Conservation (phyloP, 192 early-diverging fungal species). For the Coemansia furcata region DNA sequence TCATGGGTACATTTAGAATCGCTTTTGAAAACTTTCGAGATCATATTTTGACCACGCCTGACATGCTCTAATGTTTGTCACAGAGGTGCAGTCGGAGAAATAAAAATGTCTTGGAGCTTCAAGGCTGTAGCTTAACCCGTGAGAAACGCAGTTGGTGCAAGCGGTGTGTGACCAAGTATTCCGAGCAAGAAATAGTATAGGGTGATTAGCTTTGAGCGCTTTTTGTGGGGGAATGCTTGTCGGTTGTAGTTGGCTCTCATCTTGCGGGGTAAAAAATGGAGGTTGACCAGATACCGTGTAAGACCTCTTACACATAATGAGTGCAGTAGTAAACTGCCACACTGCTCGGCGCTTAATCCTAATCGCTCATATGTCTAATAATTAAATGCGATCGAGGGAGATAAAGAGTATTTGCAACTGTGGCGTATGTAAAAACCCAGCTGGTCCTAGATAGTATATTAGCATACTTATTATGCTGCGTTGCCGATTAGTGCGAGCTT, state of each 20-base stretch:
- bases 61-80: not conserved
- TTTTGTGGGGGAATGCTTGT: not conserved
- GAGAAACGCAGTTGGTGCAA: not conserved
- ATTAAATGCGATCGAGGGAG: no score
- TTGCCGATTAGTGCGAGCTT: not conserved
- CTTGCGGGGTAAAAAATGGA: not conserved
- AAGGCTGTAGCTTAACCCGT: not conserved
- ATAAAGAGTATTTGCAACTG: no score
- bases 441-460: no score
- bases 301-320: not conserved
- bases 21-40: not conserved
- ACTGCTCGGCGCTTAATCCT: not conserved
- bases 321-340: not conserved
- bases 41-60: not conserved
- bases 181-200: not conserved
- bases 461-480: no score
- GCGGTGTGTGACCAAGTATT: not conserved
- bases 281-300: not conserved
- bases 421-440: no score
- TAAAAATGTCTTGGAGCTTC: not conserved
- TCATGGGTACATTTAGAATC: constrained; percentile 3
- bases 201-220: no score
- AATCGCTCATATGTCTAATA: not conserved
- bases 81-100: not conserved
- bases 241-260: not conserved